Evolutionary conservation across 73 alveolate genomes (phyloP).

Genomic region (Paramecium sonneborni): DNA sequence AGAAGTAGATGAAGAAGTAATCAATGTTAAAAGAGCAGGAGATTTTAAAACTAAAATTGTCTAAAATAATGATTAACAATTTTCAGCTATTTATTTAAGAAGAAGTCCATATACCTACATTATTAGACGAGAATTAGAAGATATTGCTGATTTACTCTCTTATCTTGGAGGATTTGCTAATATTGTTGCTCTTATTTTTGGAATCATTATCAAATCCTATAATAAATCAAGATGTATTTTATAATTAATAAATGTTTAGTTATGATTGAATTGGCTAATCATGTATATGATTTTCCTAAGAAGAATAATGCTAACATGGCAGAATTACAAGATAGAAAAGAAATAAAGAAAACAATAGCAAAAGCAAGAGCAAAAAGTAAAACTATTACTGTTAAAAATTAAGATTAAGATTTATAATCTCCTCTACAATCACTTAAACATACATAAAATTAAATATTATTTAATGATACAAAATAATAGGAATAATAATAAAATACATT

Average conservation of each 20-base stretch:
- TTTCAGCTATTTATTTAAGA: conserved; percentile 31
- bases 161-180: conserved; percentile 40
- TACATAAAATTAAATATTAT: neutral
- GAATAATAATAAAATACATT: neutral
- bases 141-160: conserved; percentile 5
- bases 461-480: neutral
- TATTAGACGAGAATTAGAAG: neutral
- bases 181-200: neutral
- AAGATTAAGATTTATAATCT: neutral
- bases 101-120: neutral
- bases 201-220: neutral
- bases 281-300: neutral
- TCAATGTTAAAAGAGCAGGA: neutral
- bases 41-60: neutral
- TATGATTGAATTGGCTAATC: neutral
- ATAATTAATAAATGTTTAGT: neutral
- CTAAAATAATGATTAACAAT: neutral
- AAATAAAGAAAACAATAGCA: neutral
- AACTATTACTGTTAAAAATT: neutral
- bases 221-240: neutral
- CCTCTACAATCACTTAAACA: neutral
- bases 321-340: neutral
- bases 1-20: neutral
- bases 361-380: conserved; percentile 2
- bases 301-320: neutral